phyloP scores from a whole-genome alignment of 768 basidiomycete species.

The Tylopilus balloui region DNA sequence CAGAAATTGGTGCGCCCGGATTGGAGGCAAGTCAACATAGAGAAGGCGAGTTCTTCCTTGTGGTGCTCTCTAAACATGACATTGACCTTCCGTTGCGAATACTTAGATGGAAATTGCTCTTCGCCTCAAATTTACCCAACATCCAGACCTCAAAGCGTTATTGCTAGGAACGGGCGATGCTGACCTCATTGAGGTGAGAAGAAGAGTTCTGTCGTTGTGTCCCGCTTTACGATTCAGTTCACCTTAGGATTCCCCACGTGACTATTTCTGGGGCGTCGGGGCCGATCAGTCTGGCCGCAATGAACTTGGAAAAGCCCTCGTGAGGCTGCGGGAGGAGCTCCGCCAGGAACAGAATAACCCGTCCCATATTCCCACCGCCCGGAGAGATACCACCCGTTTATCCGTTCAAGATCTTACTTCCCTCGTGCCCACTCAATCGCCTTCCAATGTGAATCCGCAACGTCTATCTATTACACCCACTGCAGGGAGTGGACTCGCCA shows the following conservation, averaged over 20 bases:
- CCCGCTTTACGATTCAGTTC: background rate
- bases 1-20: slow-evolving; percentile 58
- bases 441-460: slow-evolving; percentile 4
- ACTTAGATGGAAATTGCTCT: slow-evolving; percentile 62
- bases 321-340: slow-evolving; percentile 54
- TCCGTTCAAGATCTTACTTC: slow-evolving; percentile 32
- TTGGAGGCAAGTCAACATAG: slow-evolving; percentile 67
- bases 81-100: background rate
- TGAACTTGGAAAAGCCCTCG: slow-evolving; percentile 68
- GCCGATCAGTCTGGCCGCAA: slow-evolving; percentile 63
- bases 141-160: slow-evolving; percentile 51
- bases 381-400: slow-evolving; percentile 27
- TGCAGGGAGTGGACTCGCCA: background rate
- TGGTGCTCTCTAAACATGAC: background rate
- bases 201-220: background rate
- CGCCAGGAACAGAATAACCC: slow-evolving; percentile 33
- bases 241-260: slow-evolving; percentile 63
- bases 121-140: slow-evolving; percentile 69
- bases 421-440: slow-evolving; percentile 9
- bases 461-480: slow-evolving; percentile 4
- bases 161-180: slow-evolving; percentile 63
- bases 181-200: slow-evolving; percentile 61
- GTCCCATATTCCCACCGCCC: slow-evolving; percentile 24
- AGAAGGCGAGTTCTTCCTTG: slow-evolving; percentile 36
- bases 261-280: slow-evolving; percentile 77